Evolutionary conservation across 352 stramenopile species (phyloP), one percentile per base, ranked within the genome.

Genomic region (Globisporangium viniferum): DNA sequence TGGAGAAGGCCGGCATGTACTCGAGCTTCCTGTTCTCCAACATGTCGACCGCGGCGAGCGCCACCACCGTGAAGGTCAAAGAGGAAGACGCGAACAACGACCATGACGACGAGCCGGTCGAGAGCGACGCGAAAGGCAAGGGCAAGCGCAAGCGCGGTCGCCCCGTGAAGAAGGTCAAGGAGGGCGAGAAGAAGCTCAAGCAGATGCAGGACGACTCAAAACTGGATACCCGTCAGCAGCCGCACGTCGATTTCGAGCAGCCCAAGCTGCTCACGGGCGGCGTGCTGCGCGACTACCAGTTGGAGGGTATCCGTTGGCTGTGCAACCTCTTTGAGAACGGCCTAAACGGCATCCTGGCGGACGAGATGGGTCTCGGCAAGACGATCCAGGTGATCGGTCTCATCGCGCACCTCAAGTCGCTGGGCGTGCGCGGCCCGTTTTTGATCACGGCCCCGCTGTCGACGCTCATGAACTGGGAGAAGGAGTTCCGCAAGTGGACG

Each of bases 391-490:
- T 96, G 22, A 97, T 97, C 53, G 89, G 92, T 0, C 95, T 99
- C 63, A 75, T 99, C 18, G 86, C 97, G 57, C 90, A 98, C 63
- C 76, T 99, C 9, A 93, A 98, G 64, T 82, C 86, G 24, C 82
- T 97, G 29, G 83, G 95, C 29, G 93, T 93, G 54, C 86, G 86
- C 7, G 95, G 96, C 2, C 98, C 98, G 18, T 99, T 98, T 75
- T 80, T 99, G 8, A 90, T 99, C 56, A 91, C 99, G 22, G 98
- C 97, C 31, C 98, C 98, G 18, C 82, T 99, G 8, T 99, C 96
- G 24, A 99, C 98, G 33, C 84, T 99, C 39, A 88, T 93, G 44
- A 99, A 99, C 79, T 99, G 98, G 98, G 75, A 99, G 41, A 81
- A 97, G 10, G 89, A 96, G 73, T 96, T 96, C 68, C 68, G 70